A percentile compares a stretch with the other conserved stretches of the same genome.
Conservation (phyloP, 129 eudicot species). For the Erigeron canadensis region DNA sequence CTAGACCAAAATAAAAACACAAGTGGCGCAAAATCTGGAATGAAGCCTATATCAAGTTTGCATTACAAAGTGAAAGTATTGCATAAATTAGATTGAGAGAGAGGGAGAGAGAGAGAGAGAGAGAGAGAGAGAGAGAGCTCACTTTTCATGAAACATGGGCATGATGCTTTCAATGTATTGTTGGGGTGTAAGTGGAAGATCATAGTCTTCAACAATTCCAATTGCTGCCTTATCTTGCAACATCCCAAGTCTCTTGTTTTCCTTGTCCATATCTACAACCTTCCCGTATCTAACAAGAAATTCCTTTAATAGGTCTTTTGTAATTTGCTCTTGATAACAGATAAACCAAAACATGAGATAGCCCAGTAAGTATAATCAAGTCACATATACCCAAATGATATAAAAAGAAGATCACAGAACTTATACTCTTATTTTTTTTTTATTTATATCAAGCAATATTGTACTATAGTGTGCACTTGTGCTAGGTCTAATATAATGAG, state of each 20-base stretch:
- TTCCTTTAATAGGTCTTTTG: constrained; percentile 56
- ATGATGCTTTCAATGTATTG: constrained; percentile 47
- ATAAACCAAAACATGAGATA: neutral
- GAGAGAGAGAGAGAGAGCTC: constrained; percentile 20
- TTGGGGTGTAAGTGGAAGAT: constrained; percentile 75
- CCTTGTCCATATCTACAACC: constrained; percentile 64
- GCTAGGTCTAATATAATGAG: too few relatives aligned
- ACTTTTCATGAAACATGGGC: constrained; percentile 75
- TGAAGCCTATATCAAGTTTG: neutral
- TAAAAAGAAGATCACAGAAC: too few relatives aligned
- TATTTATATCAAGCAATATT: too few relatives aligned
- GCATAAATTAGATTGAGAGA: too few relatives aligned
- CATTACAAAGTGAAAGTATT: neutral
- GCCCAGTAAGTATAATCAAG: too few relatives aligned
- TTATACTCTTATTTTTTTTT: too few relatives aligned
- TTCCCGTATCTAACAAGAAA: constrained; percentile 66
- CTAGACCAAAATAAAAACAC: too few relatives aligned
- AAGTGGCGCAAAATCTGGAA: neutral
- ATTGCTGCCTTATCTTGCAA: constrained; percentile 48
- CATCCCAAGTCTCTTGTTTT: constrained; percentile 68
- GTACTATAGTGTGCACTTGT: too few relatives aligned
- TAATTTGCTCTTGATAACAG: constrained; percentile 46
- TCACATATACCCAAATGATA: too few relatives aligned
- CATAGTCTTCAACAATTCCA: constrained; percentile 64
- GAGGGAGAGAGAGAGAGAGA: neutral